A percentile compares a stretch with the other conserved stretches of the same genome.
These are phyloP conservation scores for Arthrobotrys conoides DNA, from an alignment of 2,329 filamentous ascomycete species.

Conservation along the genomic window DNA sequence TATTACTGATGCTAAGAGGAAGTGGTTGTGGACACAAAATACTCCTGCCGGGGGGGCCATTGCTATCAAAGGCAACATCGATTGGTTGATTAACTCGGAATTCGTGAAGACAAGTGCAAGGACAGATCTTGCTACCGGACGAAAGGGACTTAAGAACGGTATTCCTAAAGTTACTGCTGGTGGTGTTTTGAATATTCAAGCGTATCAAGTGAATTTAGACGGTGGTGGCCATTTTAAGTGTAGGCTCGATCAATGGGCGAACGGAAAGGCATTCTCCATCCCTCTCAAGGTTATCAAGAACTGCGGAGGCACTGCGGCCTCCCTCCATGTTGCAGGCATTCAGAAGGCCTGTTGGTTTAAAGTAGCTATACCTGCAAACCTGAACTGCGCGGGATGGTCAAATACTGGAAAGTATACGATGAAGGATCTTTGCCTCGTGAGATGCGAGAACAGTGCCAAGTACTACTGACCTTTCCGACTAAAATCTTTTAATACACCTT, in stretches of 20 bases:
- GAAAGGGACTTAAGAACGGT: not conserved
- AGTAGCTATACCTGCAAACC: not conserved
- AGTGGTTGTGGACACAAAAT: not conserved
- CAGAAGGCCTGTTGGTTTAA: constrained; percentile 9
- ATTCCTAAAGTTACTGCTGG: constrained; percentile 3
- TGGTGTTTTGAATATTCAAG: not conserved
- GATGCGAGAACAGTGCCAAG: constrained; percentile 9
- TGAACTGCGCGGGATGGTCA: not conserved
- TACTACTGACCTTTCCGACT: not conserved
- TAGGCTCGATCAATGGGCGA: not conserved
- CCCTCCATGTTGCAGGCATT: not conserved
- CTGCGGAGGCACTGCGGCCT: not conserved
- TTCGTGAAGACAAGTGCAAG: too few relatives aligned
- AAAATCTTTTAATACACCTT: not conserved
- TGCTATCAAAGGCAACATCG: not conserved
- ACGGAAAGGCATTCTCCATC: not conserved
- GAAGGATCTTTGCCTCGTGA: not conserved
- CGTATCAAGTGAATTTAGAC: not conserved
- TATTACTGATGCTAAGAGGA: not conserved
- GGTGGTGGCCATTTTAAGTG: constrained; percentile 5
- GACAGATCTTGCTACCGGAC: too few relatives aligned
- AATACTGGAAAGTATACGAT: not conserved
- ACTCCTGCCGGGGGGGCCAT: not conserved
- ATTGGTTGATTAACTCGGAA: not conserved
- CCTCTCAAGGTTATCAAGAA: not conserved